Evolutionary conservation across 306 rosid species (phyloP).

Genomic region (Acacia acuminata): DNA sequence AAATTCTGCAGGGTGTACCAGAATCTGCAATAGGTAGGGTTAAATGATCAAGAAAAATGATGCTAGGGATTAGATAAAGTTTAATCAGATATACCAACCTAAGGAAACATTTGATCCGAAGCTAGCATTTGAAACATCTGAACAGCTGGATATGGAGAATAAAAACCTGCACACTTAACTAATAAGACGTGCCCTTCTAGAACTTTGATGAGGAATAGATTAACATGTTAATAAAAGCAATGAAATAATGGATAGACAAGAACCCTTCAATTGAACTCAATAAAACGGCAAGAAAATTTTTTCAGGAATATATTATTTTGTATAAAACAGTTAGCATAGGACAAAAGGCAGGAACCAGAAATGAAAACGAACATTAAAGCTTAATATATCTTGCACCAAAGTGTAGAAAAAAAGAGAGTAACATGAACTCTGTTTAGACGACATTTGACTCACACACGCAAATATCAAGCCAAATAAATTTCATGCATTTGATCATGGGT

Average conservation of each 20-base stretch:
- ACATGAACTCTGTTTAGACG: background rate
- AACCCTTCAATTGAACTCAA: background rate
- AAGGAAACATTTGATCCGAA: slow-evolving; percentile 83
- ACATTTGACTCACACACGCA: background rate
- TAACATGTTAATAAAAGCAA: slow-evolving; percentile 17
- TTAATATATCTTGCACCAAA: background rate
- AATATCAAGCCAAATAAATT: background rate
- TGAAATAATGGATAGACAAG: background rate
- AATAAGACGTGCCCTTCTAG: slow-evolving; percentile 23
- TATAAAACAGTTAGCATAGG: background rate
- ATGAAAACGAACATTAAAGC: background rate
- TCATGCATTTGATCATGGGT: background rate
- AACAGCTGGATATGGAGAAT: slow-evolving; percentile 70
- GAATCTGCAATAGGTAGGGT: slow-evolving; percentile 47
- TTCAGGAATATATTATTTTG: background rate
- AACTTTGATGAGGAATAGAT: slow-evolving; percentile 21
- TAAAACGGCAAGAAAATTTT: slow-evolving; percentile 14
- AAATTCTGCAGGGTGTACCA: slow-evolving; percentile 79
- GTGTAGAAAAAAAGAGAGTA: background rate
- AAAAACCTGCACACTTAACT: slow-evolving; percentile 56
- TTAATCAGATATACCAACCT: slow-evolving; percentile 48
- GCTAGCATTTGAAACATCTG: slow-evolving; percentile 64
- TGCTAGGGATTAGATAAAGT: slow-evolving; percentile 9
- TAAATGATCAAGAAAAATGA: slow-evolving; percentile 10
- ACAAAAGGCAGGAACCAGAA: background rate